These are phyloP conservation scores for Colletotrichum aenigma DNA, from an alignment of 2,329 filamentous ascomycete species.

Conservation along the genomic window DNA sequence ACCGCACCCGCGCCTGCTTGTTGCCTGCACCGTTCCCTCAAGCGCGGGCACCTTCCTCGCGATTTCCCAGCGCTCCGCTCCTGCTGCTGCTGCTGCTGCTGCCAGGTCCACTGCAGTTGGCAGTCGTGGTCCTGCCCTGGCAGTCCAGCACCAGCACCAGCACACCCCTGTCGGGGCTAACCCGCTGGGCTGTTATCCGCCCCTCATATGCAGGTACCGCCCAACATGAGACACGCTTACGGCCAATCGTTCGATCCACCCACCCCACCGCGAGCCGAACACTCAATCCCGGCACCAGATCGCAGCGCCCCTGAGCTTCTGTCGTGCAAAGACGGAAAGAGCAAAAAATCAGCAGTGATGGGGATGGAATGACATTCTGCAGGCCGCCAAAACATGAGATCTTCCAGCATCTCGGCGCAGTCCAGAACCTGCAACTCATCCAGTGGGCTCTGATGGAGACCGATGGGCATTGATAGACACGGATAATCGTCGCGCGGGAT, in stretches of 20 bases:
- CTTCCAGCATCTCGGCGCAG: neutral
- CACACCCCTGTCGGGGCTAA: neutral
- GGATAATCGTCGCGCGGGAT: neutral
- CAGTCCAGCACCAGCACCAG: neutral
- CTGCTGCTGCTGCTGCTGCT: neutral
- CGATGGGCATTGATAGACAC: neutral
- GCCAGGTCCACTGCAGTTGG: neutral
- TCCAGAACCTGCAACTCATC: neutral
- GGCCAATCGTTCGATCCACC: conserved; percentile 10
- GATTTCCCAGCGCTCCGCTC: neutral
- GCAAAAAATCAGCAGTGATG: neutral
- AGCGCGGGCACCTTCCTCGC: neutral
- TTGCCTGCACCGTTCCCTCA: neutral
- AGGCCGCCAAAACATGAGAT: neutral
- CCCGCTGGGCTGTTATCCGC: conserved; percentile 5
- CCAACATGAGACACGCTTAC: conserved; percentile 17
- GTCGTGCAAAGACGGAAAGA: neutral
- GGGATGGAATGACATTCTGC: neutral
- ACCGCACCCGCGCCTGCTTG: neutral
- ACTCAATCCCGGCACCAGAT: neutral
- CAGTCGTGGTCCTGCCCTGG: neutral
- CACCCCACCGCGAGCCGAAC: neutral
- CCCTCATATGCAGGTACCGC: conserved; percentile 21
- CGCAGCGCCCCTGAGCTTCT: conserved; percentile 9
- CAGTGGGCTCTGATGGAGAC: neutral